Evolutionary conservation across 345 rosid genomes (phyloP).

Genomic region (Turritis glabra): DNA sequence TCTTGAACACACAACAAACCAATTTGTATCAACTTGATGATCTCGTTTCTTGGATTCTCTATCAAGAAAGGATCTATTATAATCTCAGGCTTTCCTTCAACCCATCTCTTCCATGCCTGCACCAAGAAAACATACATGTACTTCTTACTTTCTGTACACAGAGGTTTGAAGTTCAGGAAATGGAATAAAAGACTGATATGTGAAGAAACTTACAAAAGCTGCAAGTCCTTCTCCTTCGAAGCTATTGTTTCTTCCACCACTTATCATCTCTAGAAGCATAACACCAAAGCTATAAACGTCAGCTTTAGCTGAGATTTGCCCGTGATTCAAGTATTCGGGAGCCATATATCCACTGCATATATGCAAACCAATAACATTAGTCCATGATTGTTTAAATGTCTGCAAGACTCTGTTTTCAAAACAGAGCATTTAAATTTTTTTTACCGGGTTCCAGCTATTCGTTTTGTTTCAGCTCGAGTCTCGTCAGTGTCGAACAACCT

Average conservation of each 20-base stretch:
- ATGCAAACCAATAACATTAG: neutral
- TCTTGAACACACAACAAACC: constrained; percentile 58
- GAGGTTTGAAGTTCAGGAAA: neutral
- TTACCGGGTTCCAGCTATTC: constrained; percentile 44
- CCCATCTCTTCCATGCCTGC: constrained; percentile 61
- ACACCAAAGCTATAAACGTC: constrained; percentile 54
- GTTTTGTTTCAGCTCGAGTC: constrained; percentile 32
- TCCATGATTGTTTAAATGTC: neutral
- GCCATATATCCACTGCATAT: constrained; percentile 58
- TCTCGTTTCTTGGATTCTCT: constrained; percentile 5
- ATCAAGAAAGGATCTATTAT: constrained; percentile 40
- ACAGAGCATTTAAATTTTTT: neutral
- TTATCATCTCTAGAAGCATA: constrained; percentile 36
- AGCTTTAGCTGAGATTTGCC: constrained; percentile 48
- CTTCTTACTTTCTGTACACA: neutral
- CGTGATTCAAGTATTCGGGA: constrained; percentile 44
- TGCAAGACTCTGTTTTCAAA: neutral
- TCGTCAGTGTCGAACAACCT: constrained; percentile 31
- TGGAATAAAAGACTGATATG: constrained; percentile 22
- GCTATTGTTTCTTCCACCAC: constrained; percentile 24
- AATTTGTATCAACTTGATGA: constrained; percentile 36
- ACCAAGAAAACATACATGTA: neutral
- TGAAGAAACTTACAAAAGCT: constrained; percentile 28
- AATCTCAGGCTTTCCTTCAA: constrained; percentile 40
- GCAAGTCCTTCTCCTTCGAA: constrained; percentile 26